Percentiles rank a stretch among this genome's conserved stretches.
Conservation (phyloP, 768 basidiomycete genomes). For the Cystofilobasidium bisporidii region DNA sequence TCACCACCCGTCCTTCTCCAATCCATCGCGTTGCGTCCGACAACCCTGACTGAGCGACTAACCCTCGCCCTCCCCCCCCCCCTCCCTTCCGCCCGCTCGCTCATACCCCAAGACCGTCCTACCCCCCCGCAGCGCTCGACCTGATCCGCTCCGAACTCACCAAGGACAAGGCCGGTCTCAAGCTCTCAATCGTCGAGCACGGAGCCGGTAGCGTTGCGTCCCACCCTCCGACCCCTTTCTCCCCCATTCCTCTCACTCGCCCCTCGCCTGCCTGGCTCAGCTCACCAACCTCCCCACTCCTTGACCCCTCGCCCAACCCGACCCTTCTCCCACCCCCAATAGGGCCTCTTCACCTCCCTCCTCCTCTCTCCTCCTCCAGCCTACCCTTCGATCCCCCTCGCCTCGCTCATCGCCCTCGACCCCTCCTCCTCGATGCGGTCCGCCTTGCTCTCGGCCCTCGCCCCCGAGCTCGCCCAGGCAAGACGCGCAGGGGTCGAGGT, state of each 20-base stretch:
- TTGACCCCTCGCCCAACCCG: too few relatives aligned
- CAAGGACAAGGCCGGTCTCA: too few relatives aligned
- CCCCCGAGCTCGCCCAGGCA: too few relatives aligned
- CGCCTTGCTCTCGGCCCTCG: neutral
- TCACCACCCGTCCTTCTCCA: too few relatives aligned
- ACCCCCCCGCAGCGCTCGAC: neutral
- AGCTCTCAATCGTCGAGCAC: neutral
- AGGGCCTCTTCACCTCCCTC: neutral
- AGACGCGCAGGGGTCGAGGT: neutral
- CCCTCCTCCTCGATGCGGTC: neutral
- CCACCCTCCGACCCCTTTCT: too few relatives aligned
- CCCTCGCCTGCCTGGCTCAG: too few relatives aligned
- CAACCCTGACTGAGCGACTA: too few relatives aligned
- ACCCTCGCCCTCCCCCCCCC: too few relatives aligned
- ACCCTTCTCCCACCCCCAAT: neutral
- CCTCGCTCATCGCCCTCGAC: neutral
- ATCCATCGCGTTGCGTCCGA: too few relatives aligned
- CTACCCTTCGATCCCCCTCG: neutral
- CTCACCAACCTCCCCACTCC: neutral
- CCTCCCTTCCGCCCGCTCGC: too few relatives aligned
- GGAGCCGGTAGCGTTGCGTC: neutral
- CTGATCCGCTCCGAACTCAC: too few relatives aligned
- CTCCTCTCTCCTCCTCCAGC: neutral
- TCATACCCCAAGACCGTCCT: neutral
- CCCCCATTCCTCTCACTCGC: neutral